Base-by-base conservation (phyloP, 1,284 basidiomycete genomes). In the Entoloma clypeatum region DNA sequence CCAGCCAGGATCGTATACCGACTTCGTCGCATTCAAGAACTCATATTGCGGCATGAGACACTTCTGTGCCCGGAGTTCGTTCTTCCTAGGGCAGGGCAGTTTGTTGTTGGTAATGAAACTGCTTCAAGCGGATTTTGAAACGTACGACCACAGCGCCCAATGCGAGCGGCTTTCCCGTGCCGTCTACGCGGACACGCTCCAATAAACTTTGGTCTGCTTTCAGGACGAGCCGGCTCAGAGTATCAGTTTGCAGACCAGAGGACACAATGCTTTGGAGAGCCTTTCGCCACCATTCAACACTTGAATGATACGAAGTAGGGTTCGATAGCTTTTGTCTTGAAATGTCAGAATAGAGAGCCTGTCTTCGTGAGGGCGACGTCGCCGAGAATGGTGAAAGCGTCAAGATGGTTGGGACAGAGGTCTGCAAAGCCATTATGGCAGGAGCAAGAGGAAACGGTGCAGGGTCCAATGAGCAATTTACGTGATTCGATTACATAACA, bases 311-410 rank as follows among this genome's bases (percentile, higher is more conserved):
- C 2, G 90, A 84, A 3, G 83, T 75, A 0, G 90, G 85, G 59
- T 97, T 95, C 1, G 90, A 85, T 22, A 77, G 67, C 51, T 86
- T 87, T 65, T 94, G 91, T 5, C 80, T 72, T 0, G 88, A 81
- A 41, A 95, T 81, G 56, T 94, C 91, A 2, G 92, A 84, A 63
- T 94, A 97, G 10, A 97, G 71, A 0, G 92, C 81, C 51, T 86
- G 82, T 0, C 96, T 71, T 7, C 92, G 82, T 13, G 69, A 74
- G 25, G 59, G 71, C 7, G 75, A 78, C 2, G 72, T 68, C 0
- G 69, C 67, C 10, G 66, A 57, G 46, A 76, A 86, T 25, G 77
- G 71, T 21, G 71, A 60, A 11, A 79, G 67, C 4, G 47, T n/a
- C n/a, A n/a, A 51, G 21, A 51, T 51, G 11, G 61, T 45, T 7